Evolutionary conservation across 352 stramenopile genomes (phyloP), one percentile per base, ranked within the genome.

Genomic region (Pythium dissimile): DNA sequence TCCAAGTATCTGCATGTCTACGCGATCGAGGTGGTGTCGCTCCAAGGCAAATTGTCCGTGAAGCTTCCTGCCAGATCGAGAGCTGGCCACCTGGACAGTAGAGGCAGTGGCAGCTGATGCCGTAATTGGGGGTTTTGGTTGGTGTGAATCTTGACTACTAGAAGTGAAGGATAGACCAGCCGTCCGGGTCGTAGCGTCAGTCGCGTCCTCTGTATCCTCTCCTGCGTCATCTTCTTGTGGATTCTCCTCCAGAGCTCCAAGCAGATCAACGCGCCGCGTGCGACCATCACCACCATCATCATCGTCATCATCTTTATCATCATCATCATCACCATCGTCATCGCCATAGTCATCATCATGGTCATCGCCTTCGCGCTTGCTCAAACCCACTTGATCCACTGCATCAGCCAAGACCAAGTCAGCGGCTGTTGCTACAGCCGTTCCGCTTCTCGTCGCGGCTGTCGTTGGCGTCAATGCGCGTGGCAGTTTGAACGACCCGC

Each of bases 391-490:
- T 13, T 35, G n/a, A n/a, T n/a, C n/a, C n/a, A n/a, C n/a, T n/a
- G n/a, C n/a, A n/a, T n/a, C n/a, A n/a, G n/a, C n/a, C n/a, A n/a
- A n/a, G n/a, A n/a, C n/a, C n/a, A n/a, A n/a, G n/a, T n/a, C n/a
- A n/a, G n/a, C 21, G 15, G 12, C 15, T 13, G 21, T 12, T 4
- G 37, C 16, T 0, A 13, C 32, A n/a, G 2, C 16, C 20, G 20
- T n/a, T 39, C 32, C 31, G 12, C 28, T 48, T 15, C 23, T 43
- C 21, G 15, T 52, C 1, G 6, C 10, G 13, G 28, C 16, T 9
- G 45, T 37, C 10, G 39, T 42, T n/a, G 57, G 48, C 7, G 57
- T 64, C 27, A 64, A 31, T 23, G 49, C 18, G 2, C 48, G 57
- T 20, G 39, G 47, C 18, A 24, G 45, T n/a, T 48, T 51, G 18